Evolutionary conservation across 2,329 filamentous ascomycete species (phyloP), one percentile per base, ranked within the genome.

Genomic region (Hymenoscyphus repandus): DNA sequence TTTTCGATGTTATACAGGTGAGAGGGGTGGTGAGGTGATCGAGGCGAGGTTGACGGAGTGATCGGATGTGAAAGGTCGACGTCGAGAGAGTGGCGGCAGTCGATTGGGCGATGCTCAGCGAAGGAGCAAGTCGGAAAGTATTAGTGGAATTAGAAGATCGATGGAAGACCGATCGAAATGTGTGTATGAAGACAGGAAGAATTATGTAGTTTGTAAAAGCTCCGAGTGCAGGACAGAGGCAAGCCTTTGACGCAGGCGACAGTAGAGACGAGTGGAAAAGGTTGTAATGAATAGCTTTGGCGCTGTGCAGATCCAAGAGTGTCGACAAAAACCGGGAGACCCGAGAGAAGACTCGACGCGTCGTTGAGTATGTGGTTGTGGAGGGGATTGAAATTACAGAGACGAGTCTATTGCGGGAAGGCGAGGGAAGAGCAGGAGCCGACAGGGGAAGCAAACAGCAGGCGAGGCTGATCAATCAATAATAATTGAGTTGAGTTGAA

Each of bases 91-190:
- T 55, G 58, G 56, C 53, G 55, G 57, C 49, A 51, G 54, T 58
- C 57, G 58, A 57, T 40, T 47, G 48, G 54, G 48, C 34, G 50
- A 51, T 33, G 50, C 56, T 57, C 54, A 51, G n/a, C 37, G 45
- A 30, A 41, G 42, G 51, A 52, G 51, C 22, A 47, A 42, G 41
- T 50, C 41, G 58, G 52, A 61, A 57, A 41, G 51, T 59, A 63
- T 64, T 63, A 62, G 49, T 53, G 56, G 54, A 63, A 65, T 61
- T 65, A 66, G 55, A 52, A 48, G 56, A 59, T 52, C 56, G 56
- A 57, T 34, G 31, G 49, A 39, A 50, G 45, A 53, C 52, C 58
- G 56, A 62, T 57, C 61, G 54, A 54, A 47, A 51, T 52, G 59
- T 59, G 59, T 50, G 58, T 57, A 52, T 53, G 53, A 57, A 55